Conservation (phyloP, 768 basidiomycete genomes). For the Porpolomopsis calyptriformis region DNA sequence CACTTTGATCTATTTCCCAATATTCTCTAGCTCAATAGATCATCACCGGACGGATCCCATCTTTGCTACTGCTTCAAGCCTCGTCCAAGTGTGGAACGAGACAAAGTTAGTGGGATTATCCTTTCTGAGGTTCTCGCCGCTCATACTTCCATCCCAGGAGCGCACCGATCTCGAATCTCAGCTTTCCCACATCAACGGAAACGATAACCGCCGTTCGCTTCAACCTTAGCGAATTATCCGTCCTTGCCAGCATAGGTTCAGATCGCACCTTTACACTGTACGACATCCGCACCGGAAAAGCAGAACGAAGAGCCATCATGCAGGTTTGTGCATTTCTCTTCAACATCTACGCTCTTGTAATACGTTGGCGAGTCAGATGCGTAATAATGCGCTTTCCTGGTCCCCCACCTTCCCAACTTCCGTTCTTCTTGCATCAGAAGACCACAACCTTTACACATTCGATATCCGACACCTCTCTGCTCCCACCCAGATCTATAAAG, state of each 20-base stretch:
- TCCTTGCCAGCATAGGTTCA: slow-evolving; percentile 89
- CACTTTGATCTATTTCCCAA: slow-evolving; percentile 2
- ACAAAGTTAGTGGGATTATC: slow-evolving; percentile 53
- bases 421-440: slow-evolving; percentile 91
- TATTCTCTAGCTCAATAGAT: slow-evolving; percentile 65
- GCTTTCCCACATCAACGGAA: slow-evolving; percentile 80
- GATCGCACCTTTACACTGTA: slow-evolving; percentile 95
- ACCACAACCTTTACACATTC: slow-evolving; percentile 97
- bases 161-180: slow-evolving; percentile 75
- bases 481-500: slow-evolving; percentile 93
- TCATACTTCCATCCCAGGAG: slow-evolving; percentile 37
- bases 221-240: slow-evolving; percentile 88
- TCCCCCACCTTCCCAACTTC: slow-evolving; percentile 92
- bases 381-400: slow-evolving; percentile 84
- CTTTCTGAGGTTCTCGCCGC: background rate
- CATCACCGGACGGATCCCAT: slow-evolving; percentile 84
- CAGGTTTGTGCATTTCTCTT: slow-evolving; percentile 37
- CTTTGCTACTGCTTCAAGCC: slow-evolving; percentile 89
- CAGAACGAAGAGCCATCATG: slow-evolving; percentile 86
- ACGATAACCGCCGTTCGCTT: slow-evolving; percentile 83
- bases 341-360: background rate
- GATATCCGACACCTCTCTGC: slow-evolving; percentile 77
- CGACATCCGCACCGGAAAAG: slow-evolving; percentile 94
- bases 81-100: slow-evolving; percentile 97
- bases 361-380: slow-evolving; percentile 43